Conservation (phyloP, 148 eudicot species). For the Fagopyrum esculentum region DNA sequence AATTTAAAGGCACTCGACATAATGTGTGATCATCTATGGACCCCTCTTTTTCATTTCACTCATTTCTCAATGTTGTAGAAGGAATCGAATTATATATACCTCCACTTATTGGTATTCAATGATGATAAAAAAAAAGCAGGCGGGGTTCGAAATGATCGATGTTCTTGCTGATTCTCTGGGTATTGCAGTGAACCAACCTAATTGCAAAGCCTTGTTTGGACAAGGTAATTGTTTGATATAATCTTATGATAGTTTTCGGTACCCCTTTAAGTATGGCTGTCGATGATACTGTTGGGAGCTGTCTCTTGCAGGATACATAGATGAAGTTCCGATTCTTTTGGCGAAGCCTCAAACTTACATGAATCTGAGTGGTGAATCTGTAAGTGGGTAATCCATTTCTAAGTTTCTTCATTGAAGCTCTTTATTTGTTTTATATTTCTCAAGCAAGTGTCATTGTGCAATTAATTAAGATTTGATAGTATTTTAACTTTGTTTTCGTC, state of each 20-base stretch:
- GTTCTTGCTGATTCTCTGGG: slow-evolving; percentile 57
- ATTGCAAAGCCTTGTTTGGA: slow-evolving; percentile 84
- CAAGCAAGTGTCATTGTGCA: background rate
- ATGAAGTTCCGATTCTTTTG: slow-evolving; percentile 61
- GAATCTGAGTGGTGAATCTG: slow-evolving; percentile 90
- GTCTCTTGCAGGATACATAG: slow-evolving; percentile 42
- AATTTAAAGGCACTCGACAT: slow-evolving; percentile 75
- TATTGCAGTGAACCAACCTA: slow-evolving; percentile 48
- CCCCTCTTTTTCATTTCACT: background rate
- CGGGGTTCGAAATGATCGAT: slow-evolving; percentile 76
- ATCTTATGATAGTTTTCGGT: background rate
- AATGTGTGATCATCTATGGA: slow-evolving; percentile 33
- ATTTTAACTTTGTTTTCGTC: background rate
- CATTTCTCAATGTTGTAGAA: background rate
- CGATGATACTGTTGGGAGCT: background rate
- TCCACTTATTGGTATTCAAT: background rate
- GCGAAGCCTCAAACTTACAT: slow-evolving; percentile 89
- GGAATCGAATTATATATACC: background rate
- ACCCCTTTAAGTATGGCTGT: background rate
- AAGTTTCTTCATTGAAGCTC: background rate
- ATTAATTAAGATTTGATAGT: background rate
- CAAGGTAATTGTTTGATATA: slow-evolving; percentile 43
- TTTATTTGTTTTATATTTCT: background rate
- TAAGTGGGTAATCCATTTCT: slow-evolving; percentile 24
- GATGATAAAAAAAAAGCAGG: slow-evolving; percentile 21